phyloP scores from a whole-genome alignment of 108 stramenopile genomes.

The Seminavis robusta region DNA sequence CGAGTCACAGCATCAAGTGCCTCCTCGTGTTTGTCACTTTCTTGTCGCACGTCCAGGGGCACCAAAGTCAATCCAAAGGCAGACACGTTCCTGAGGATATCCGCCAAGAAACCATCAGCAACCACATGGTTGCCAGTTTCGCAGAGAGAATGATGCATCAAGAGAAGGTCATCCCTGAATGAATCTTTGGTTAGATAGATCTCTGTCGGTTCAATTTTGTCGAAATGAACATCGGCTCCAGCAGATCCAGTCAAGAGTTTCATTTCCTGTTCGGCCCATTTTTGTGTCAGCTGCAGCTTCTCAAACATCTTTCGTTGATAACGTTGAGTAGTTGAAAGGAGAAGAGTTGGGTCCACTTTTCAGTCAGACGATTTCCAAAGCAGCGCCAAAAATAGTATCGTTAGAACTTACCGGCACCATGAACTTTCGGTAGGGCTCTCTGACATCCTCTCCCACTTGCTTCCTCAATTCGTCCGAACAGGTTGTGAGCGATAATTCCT shows the following conservation, averaged over 20 bases:
- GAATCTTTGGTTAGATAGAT: slow-evolving; percentile 66
- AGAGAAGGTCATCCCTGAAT: slow-evolving; percentile 74
- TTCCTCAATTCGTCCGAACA: slow-evolving; percentile 47
- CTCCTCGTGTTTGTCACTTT: slow-evolving; percentile 89
- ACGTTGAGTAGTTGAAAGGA: background rate
- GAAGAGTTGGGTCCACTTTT: background rate
- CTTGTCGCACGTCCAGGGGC: slow-evolving; percentile 94
- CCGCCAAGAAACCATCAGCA: slow-evolving; percentile 84
- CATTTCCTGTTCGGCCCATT: slow-evolving; percentile 66
- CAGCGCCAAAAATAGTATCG: too few species aligned
- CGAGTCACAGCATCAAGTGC: slow-evolving; percentile 91
- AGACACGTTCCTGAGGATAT: slow-evolving; percentile 84
- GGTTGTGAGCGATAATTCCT: slow-evolving; percentile 46
- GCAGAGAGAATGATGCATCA: slow-evolving; percentile 77
- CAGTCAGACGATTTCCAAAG: background rate
- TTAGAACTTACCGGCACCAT: slow-evolving; percentile 32
- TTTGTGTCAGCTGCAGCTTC: slow-evolving; percentile 47
- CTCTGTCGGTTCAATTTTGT: slow-evolving; percentile 24
- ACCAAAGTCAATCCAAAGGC: slow-evolving; percentile 93
- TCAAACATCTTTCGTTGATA: slow-evolving; percentile 32
- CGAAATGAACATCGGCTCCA: slow-evolving; percentile 6
- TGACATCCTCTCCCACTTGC: slow-evolving; percentile 44
- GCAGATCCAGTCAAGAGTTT: slow-evolving; percentile 8
- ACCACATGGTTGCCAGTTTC: slow-evolving; percentile 74
- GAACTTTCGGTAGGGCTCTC: slow-evolving; percentile 71